These are phyloP conservation scores for Rhododendron molle DNA, from an alignment of 148 eudicot genomes.

Conservation along the genomic window DNA sequence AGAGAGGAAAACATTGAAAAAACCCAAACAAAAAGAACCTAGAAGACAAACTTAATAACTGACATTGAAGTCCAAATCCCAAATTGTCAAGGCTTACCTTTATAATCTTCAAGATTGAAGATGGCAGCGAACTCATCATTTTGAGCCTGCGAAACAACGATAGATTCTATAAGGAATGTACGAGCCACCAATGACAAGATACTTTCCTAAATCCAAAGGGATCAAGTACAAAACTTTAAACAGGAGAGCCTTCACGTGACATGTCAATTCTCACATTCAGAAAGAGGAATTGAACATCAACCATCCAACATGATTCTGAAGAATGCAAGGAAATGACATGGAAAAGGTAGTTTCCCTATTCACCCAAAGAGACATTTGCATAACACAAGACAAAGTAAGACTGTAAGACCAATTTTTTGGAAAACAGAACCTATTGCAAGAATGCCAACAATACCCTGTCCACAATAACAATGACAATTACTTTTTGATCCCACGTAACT, in stretches of 20 bases:
- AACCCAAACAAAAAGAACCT: not conserved
- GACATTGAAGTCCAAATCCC: not conserved
- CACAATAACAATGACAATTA: not conserved
- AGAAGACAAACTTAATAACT: not conserved
- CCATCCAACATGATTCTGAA: not conserved
- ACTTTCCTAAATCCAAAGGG: not conserved
- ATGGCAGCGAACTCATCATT: constrained; percentile 72
- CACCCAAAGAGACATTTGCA: not conserved
- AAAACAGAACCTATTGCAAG: not conserved
- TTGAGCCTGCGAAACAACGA: constrained; percentile 62
- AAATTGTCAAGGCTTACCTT: constrained; percentile 40
- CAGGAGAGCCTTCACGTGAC: not conserved
- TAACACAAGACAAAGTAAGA: not conserved
- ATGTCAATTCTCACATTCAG: not conserved
- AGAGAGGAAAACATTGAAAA: not conserved
- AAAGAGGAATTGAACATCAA: not conserved
- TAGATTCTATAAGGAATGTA: not conserved
- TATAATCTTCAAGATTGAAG: constrained; percentile 90
- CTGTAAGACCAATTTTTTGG: not conserved
- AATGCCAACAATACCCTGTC: not conserved
- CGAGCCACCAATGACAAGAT: not conserved
- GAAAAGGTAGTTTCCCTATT: not conserved
- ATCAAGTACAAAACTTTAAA: not conserved
- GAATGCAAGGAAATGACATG: not conserved
- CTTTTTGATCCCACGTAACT: no score